A percentile compares a stretch with the other conserved stretches of the same genome.
These are phyloP conservation scores for Rhizopogon vesiculosus DNA, from an alignment of 768 basidiomycete species.

Conservation along the genomic window DNA sequence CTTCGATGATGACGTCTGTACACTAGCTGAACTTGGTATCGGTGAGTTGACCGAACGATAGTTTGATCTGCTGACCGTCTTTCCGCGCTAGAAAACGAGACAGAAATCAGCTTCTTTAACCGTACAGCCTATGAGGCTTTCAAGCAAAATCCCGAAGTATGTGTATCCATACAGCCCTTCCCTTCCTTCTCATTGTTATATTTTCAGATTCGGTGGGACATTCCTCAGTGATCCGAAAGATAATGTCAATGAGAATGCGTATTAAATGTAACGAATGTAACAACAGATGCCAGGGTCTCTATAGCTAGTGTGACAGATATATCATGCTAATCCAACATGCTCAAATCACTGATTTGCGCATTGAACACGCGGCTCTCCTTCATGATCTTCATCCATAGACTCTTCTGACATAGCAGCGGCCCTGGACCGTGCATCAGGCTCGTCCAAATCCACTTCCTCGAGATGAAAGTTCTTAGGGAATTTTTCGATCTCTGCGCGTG, in stretches of 20 bases:
- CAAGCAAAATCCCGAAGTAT: constrained; percentile 78
- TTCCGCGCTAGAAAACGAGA: constrained; percentile 76
- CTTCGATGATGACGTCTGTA: constrained; percentile 58
- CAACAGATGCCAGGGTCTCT: constrained; percentile 26
- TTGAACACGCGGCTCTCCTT: constrained; percentile 87
- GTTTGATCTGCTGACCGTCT: not conserved
- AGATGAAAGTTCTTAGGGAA: constrained; percentile 62
- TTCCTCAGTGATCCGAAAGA: constrained; percentile 6
- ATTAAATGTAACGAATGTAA: constrained; percentile 27
- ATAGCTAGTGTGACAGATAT: constrained; percentile 6
- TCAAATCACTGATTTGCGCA: constrained; percentile 79
- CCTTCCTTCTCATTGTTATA: not conserved
- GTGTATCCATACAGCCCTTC: not conserved
- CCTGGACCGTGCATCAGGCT: constrained; percentile 60
- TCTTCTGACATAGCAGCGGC: constrained; percentile 56
- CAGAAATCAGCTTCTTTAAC: constrained; percentile 92
- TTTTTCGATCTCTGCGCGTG: constrained; percentile 62
- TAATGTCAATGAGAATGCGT: constrained; percentile 11
- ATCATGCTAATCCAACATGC: constrained; percentile 2
- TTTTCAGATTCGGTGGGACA: constrained; percentile 25
- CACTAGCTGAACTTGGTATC: constrained; percentile 67
- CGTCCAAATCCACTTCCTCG: constrained; percentile 83
- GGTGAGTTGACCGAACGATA: constrained; percentile 44
- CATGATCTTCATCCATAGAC: constrained; percentile 89
- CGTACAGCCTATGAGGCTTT: constrained; percentile 71